Base-by-base conservation (phyloP, 2,329 filamentous ascomycete species). In the Cercospora janseana region DNA sequence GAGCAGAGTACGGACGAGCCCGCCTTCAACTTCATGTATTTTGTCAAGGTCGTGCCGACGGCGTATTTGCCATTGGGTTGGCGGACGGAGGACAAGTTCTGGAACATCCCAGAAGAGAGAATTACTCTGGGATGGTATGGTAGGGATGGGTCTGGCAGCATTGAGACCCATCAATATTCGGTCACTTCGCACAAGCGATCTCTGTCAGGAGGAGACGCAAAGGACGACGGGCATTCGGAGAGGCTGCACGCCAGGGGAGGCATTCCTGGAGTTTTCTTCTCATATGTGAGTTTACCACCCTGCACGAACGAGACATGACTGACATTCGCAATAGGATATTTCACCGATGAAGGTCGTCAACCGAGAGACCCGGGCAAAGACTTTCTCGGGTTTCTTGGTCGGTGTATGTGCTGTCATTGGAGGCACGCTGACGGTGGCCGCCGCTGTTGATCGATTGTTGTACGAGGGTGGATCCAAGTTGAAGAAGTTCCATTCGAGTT, bases 291-390 rank as follows among this genome's bases (percentile, higher is more conserved):
- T 81, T 13, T 6, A 10, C 21, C 20, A n/a, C 18, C n/a, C 6
- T 24, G 18, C 8, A 1, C 12, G 3, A 13, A 13, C 9, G 3
- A n/a, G n/a, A n/a, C 15, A 2, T 13, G 29, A 1, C 27, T 43
- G 15, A 46, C 43, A 47, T 18, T 47, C 3, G 5, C 27, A 8
- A 5, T 43, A 67, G 63, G 93, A 98, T 64, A 98, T 98, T 69
- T 97, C 92, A 2, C 93, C 93, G 4, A 98, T 98, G 93, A 98
- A 97, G 75, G 92, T 98, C 54, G 87, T 98, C 72, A 98, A 98
- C 76, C 86, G 91, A 48, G 94, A 98, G 74, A 86, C 88, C 60
- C 82, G 88, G 38, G 77, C 85, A 54, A 97, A 97, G 77, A 87
- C 86, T 4, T 94, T 98, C 69, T 83, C 88, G 0, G 88, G 88